phyloP scores from a whole-genome alignment of 768 basidiomycete species.

The Leucocoprinus birnbaumii region DNA sequence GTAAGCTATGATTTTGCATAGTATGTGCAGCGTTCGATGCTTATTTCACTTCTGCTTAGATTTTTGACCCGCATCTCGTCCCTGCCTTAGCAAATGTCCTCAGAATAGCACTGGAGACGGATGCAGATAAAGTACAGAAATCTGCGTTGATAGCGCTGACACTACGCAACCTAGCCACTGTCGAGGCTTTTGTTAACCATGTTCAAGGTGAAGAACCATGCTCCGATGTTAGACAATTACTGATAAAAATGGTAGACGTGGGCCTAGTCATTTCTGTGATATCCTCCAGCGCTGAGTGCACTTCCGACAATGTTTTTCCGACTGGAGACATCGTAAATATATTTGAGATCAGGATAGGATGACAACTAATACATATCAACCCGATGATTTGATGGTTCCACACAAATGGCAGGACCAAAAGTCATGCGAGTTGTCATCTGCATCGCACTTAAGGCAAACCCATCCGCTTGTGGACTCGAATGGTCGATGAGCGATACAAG shows the following conservation, averaged over 20 bases:
- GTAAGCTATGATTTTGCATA: constrained; percentile 20
- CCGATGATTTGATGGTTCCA: constrained; percentile 55
- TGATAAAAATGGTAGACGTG: constrained; percentile 10
- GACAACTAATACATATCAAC: constrained; percentile 19
- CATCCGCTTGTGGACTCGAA: constrained; percentile 25
- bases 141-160: constrained; percentile 50
- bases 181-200: constrained; percentile 38
- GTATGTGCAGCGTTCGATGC: not conserved
- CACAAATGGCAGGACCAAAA: constrained; percentile 78
- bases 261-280: constrained; percentile 15
- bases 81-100: constrained; percentile 53
- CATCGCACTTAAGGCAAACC: too few species aligned
- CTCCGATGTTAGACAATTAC: too few species aligned
- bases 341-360: constrained; percentile 33
- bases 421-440: constrained; percentile 46
- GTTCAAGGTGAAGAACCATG: constrained; percentile 26
- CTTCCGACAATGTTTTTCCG: constrained; percentile 21
- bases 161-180: constrained; percentile 54
- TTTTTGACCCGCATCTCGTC: constrained; percentile 65
- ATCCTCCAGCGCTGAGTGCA: constrained; percentile 6
- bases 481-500: constrained; percentile 43
- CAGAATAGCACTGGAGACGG: constrained; percentile 31
- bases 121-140: constrained; percentile 13
- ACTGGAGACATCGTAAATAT: constrained; percentile 35
- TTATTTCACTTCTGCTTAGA: constrained; percentile 34